Evolutionary conservation across 441 rosid species (phyloP).

Genomic region (Euphorbia schlechtendalii): DNA sequence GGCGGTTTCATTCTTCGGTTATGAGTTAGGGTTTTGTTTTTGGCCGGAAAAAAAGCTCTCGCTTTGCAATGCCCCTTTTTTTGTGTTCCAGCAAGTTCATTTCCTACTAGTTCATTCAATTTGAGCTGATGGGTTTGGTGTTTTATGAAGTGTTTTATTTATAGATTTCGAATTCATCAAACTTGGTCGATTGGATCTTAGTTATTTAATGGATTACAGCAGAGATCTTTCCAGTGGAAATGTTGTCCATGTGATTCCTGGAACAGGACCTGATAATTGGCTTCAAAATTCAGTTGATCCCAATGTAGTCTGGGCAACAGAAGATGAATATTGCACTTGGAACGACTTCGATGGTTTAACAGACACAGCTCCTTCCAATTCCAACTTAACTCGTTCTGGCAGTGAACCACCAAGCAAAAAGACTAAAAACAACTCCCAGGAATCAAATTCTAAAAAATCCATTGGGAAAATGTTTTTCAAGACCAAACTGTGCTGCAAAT

Average conservation of each 20-base stretch:
- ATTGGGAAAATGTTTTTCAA: constrained; percentile 92
- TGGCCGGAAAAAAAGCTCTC: not conserved
- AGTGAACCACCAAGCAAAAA: constrained; percentile 63
- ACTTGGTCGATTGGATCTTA: not conserved
- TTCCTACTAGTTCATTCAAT: constrained; percentile 3
- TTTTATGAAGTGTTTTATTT: not conserved
- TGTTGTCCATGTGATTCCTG: constrained; percentile 54
- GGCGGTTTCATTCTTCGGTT: not conserved
- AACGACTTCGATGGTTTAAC: constrained; percentile 26
- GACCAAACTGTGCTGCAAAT: constrained; percentile 85
- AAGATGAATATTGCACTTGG: constrained; percentile 61
- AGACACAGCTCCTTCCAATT: constrained; percentile 34
- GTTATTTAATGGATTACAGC: constrained; percentile 41
- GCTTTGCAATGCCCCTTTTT: not conserved
- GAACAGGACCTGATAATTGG: constrained; percentile 44
- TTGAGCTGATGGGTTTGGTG: constrained; percentile 16
- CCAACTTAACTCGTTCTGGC: constrained; percentile 35
- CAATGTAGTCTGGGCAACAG: constrained; percentile 61
- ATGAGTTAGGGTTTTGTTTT: not conserved
- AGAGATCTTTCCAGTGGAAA: constrained; percentile 44
- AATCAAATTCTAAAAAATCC: constrained; percentile 45
- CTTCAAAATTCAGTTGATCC: constrained; percentile 42
- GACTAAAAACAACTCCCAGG: constrained; percentile 40
- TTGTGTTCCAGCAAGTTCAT: not conserved
- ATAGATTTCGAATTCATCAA: constrained; percentile 10